Conservation (phyloP, 2,329 filamentous ascomycete species). For the Pseudocercospora crystallina region DNA sequence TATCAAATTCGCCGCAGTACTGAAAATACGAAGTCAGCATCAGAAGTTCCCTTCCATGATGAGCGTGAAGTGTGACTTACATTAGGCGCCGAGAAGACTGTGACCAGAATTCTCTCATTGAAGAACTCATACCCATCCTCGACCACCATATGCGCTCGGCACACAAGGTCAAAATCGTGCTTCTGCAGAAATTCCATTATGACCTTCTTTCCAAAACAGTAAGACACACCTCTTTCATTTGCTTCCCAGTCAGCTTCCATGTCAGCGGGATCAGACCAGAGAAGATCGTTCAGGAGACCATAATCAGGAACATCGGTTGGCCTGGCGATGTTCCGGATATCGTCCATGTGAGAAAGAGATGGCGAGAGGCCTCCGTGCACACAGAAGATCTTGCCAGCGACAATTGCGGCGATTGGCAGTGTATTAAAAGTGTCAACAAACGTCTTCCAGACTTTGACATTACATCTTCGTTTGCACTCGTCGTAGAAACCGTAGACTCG, state of each 20-base stretch:
- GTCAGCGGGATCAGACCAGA: conserved; percentile 97
- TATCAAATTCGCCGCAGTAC: conserved; percentile 95
- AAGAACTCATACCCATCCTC: conserved; percentile 99
- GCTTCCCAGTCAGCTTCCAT: conserved; percentile 96
- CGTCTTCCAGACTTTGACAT: conserved; percentile 97
- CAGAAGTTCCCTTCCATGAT: too few relatives aligned
- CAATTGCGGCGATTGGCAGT: conserved; percentile 91
- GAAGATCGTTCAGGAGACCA: conserved; percentile 86
- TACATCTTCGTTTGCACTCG: conserved; percentile 93
- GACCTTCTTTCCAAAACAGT: conserved; percentile 97
- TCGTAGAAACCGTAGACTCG: conserved; percentile 97
- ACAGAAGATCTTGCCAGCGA: conserved; percentile 96
- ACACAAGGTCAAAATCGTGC: conserved; percentile 96
- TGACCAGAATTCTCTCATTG: conserved; percentile 89
- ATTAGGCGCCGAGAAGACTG: conserved; percentile 96
- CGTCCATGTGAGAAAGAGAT: conserved; percentile 92
- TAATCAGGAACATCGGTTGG: conserved; percentile 98
- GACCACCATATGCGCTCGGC: conserved; percentile 97
- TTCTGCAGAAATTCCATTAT: conserved; percentile 93
- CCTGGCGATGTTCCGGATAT: conserved; percentile 91
- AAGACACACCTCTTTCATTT: conserved; percentile 94
- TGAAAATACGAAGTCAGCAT: background rate
- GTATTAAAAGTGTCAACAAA: conserved; percentile 97
- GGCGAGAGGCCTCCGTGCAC: conserved; percentile 94
- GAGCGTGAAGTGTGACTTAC: conserved; percentile 47